Conservation (phyloP, 371 early-diverging fungal species). For the Mucor ambiguus region DNA sequence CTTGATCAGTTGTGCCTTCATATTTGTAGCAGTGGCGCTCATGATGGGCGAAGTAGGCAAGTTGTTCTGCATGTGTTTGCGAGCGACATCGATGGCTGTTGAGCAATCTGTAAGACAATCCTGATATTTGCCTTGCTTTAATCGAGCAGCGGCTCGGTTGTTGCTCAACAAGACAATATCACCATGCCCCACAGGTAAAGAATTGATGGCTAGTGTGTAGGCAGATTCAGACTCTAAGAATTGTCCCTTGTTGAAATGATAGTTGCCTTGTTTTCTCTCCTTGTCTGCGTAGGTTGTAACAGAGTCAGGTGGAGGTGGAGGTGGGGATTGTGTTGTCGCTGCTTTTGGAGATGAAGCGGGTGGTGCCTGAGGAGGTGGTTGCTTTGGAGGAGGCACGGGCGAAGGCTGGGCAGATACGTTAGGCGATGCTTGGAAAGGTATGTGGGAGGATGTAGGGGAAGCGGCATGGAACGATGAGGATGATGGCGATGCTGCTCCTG, state of each 20-base stretch:
- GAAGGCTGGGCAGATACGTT: not conserved
- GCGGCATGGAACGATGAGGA: not conserved
- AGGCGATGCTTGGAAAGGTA: not conserved
- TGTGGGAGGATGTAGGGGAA: not conserved
- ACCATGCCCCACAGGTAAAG: constrained; percentile 62
- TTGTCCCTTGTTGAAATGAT: constrained; percentile 85
- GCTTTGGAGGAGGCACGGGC: constrained; percentile 7
- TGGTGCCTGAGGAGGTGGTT: constrained; percentile 1
- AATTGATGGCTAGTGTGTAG: constrained; percentile 73
- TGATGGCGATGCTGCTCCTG: too few relatives aligned
- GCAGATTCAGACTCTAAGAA: constrained; percentile 77
- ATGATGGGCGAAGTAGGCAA: constrained; percentile 44
- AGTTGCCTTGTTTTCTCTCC: constrained; percentile 75
- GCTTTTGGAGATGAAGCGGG: constrained; percentile 5
- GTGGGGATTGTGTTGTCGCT: constrained; percentile 2
- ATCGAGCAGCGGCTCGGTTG: constrained; percentile 86
- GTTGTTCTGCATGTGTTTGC: constrained; percentile 8
- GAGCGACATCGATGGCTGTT: constrained; percentile 16
- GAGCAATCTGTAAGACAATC: constrained; percentile 68
- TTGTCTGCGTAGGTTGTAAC: constrained; percentile 27
- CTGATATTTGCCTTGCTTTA: constrained; percentile 86
- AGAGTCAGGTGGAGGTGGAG: constrained; percentile 13
- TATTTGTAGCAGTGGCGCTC: not conserved
- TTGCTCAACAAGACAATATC: constrained; percentile 71
- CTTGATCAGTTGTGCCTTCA: constrained; percentile 20